A percentile compares a stretch with the other conserved stretches of the same genome.
These are phyloP conservation scores for Trichoderma arundinaceum DNA, from an alignment of 2,329 filamentous ascomycete species.

Conservation along the genomic window DNA sequence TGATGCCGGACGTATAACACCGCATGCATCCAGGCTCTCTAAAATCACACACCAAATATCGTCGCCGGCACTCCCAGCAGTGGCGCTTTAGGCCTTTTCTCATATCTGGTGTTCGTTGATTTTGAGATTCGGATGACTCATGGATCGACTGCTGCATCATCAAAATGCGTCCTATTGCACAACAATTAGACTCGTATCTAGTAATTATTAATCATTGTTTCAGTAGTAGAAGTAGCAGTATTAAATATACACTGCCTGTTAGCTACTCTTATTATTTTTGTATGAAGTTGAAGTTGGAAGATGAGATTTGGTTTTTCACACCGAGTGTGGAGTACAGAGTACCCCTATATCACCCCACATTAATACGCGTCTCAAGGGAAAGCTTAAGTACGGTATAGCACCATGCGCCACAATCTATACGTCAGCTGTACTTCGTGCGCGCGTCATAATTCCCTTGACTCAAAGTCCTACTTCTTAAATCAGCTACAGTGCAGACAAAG, in stretches of 20 bases:
- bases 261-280: neutral
- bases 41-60: slow-evolving; percentile 11
- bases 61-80: slow-evolving; percentile 16
- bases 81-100: neutral
- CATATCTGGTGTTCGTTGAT: neutral
- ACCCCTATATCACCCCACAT: neutral
- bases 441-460: no score
- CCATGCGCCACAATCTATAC: slow-evolving; percentile 19
- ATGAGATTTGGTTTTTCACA: neutral
- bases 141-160: neutral
- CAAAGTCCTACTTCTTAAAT: no score
- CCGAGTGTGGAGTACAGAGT: no score
- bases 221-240: neutral
- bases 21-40: neutral
- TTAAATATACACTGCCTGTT: neutral
- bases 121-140: neutral
- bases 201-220: neutral
- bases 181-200: neutral
- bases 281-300: neutral
- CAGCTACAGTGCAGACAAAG: no score
- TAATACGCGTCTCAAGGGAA: slow-evolving; percentile 11
- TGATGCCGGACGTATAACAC: neutral
- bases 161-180: neutral
- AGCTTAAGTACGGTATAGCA: neutral
- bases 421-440: slow-evolving; percentile 9